Conservation (phyloP, 306 rosid genomes). For the Inga oerstediana region DNA sequence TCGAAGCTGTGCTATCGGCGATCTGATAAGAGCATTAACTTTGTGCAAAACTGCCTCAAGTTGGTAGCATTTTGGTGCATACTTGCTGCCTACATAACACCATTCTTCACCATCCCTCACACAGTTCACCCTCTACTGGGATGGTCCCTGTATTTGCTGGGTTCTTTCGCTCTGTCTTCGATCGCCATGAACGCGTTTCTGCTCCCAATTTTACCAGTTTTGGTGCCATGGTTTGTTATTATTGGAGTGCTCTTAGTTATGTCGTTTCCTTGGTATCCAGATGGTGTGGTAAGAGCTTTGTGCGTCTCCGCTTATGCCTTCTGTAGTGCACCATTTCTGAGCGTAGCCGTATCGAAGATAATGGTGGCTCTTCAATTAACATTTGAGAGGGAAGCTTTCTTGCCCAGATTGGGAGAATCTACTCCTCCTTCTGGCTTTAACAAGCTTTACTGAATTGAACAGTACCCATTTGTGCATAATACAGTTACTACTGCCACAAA, state of each 20-base stretch:
- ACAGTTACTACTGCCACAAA: background rate
- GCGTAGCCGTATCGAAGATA: slow-evolving; percentile 51
- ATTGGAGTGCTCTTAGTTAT: slow-evolving; percentile 63
- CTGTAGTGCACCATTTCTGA: slow-evolving; percentile 56
- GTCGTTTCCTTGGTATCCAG: slow-evolving; percentile 73
- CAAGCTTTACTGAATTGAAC: slow-evolving; percentile 44
- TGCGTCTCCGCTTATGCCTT: slow-evolving; percentile 65
- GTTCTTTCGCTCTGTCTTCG: slow-evolving; percentile 56
- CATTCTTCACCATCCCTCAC: slow-evolving; percentile 63
- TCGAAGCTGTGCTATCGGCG: slow-evolving; percentile 66
- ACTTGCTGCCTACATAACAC: slow-evolving; percentile 58
- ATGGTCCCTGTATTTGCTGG: slow-evolving; percentile 68
- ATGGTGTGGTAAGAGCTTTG: slow-evolving; percentile 71
- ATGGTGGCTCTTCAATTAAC: slow-evolving; percentile 57
- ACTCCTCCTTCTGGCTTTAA: slow-evolving; percentile 45
- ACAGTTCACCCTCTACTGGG: slow-evolving; percentile 74
- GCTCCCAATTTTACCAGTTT: slow-evolving; percentile 59
- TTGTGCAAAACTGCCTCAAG: slow-evolving; percentile 54
- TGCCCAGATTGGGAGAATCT: slow-evolving; percentile 51
- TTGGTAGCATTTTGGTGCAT: slow-evolving; percentile 57
- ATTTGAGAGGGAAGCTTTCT: slow-evolving; percentile 67
- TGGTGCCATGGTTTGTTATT: slow-evolving; percentile 58
- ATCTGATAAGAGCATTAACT: slow-evolving; percentile 50
- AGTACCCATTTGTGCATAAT: background rate
- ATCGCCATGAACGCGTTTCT: slow-evolving; percentile 51